Conservation (phyloP, 2,329 filamentous ascomycete genomes). For the Arthrobotrys pseudoclavata region DNA sequence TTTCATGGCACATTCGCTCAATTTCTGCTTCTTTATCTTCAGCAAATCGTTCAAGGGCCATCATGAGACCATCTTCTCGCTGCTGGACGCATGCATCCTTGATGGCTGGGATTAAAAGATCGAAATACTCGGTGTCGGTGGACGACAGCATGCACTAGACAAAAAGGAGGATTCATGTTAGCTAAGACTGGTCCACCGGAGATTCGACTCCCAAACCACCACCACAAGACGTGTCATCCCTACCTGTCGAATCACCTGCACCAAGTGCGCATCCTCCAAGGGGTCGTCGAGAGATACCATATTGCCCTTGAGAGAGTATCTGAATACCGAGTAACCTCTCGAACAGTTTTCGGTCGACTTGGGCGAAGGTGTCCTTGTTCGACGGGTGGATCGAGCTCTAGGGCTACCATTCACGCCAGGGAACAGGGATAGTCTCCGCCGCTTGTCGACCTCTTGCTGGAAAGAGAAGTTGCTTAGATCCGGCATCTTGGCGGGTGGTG, state of each 20-base stretch:
- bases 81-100: conserved; percentile 87
- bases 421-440: conserved; percentile 50
- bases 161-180: conserved; percentile 37
- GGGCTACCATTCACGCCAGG: conserved; percentile 23
- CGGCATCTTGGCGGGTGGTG: conserved; percentile 53
- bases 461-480: conserved; percentile 59
- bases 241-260: conserved; percentile 62
- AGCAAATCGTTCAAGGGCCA: conserved; percentile 84
- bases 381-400: conserved; percentile 40
- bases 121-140: conserved; percentile 92
- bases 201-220: neutral
- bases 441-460: conserved; percentile 42
- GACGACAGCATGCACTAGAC: conserved; percentile 89
- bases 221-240: conserved; percentile 21
- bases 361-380: conserved; percentile 55
- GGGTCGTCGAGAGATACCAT: conserved; percentile 54
- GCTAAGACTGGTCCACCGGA: conserved; percentile 39
- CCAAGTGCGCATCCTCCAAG: conserved; percentile 47
- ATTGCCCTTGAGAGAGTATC: conserved; percentile 62
- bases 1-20: conserved; percentile 91
- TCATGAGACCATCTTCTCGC: conserved; percentile 79
- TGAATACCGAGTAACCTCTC: conserved; percentile 73
- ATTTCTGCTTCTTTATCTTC: conserved; percentile 90
- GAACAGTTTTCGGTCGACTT: conserved; percentile 66
- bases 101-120: conserved; percentile 92